Percentiles rank a stretch among this genome's conserved stretches.
phyloP scores from a whole-genome alignment of 352 stramenopile species.

The Phytopythium kandeliae region DNA sequence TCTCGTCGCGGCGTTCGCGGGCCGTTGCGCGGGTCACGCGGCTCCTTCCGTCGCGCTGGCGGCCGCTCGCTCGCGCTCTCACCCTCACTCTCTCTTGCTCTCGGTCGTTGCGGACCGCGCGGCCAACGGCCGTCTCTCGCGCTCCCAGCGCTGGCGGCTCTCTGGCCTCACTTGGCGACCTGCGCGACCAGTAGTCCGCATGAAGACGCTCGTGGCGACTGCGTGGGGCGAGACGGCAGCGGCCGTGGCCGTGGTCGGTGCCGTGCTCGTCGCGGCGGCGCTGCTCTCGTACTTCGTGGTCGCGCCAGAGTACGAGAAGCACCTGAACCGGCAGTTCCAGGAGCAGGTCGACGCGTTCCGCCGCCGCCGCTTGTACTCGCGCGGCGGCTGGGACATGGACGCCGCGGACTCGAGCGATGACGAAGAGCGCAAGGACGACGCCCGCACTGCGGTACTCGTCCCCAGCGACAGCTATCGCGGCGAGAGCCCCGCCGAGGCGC shows the following conservation, averaged over 20 bases:
- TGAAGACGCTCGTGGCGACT: not conserved
- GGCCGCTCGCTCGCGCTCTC: no score
- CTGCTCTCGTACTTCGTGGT: slow-evolving; percentile 81
- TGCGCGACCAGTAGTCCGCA: not conserved
- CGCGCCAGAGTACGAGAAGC: slow-evolving; percentile 70
- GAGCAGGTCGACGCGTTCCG: slow-evolving; percentile 17
- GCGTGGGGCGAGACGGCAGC: not conserved
- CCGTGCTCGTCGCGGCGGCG: slow-evolving; percentile 48
- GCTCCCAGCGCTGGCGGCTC: not conserved
- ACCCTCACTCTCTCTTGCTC: no score
- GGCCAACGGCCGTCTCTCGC: not conserved
- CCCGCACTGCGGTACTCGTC: no score
- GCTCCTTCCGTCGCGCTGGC: no score
- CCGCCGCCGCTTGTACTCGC: slow-evolving; percentile 22
- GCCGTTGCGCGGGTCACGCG: no score
- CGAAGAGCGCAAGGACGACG: slow-evolving; percentile 16
- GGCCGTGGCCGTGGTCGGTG: slow-evolving; percentile 20
- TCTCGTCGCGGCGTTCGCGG: no score
- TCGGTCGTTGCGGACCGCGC: no score
- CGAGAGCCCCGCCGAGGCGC: not conserved
- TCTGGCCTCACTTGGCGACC: not conserved
- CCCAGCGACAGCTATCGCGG: not conserved
- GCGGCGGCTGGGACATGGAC: slow-evolving; percentile 39
- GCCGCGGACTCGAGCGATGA: slow-evolving; percentile 41
- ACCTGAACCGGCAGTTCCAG: slow-evolving; percentile 52